A percentile compares a stretch with the other conserved stretches of the same genome.
These are phyloP conservation scores for Teunomyces kruisii DNA, from an alignment of 805 yeast species.

Conservation along the genomic window DNA sequence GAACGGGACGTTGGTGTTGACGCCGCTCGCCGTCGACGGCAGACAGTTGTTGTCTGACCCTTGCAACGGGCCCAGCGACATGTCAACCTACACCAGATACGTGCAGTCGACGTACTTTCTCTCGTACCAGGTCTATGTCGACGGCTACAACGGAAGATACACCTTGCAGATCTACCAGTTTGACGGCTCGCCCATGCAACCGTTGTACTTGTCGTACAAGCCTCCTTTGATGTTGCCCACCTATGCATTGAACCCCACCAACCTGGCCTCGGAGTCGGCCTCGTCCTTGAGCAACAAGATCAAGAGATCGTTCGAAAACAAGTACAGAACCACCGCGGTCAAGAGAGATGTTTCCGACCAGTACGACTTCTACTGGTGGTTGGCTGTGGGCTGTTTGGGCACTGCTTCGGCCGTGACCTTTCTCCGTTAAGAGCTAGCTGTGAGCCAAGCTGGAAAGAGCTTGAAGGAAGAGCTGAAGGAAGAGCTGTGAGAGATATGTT, in stretches of 20 bases:
- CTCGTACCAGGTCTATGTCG: slow-evolving; percentile 59
- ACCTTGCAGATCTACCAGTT: slow-evolving; percentile 70
- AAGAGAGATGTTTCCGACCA: slow-evolving; percentile 33
- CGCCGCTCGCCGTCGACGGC: slow-evolving; percentile 85
- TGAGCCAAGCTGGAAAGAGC: too few relatives aligned
- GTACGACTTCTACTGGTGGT: slow-evolving; percentile 57
- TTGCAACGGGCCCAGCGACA: slow-evolving; percentile 51
- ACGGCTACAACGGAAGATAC: slow-evolving; percentile 82
- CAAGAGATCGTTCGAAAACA: slow-evolving; percentile 76
- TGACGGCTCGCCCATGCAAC: slow-evolving; percentile 80
- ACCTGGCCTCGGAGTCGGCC: slow-evolving; percentile 35
- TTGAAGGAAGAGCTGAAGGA: too few relatives aligned
- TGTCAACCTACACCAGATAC: slow-evolving; percentile 69
- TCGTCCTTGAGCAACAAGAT: slow-evolving; percentile 42
- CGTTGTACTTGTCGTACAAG: slow-evolving; percentile 84
- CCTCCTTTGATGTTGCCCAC: slow-evolving; percentile 98
- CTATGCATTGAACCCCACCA: slow-evolving; percentile 82
- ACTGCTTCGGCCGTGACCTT: slow-evolving; percentile 37
- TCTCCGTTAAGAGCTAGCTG: slow-evolving; percentile 8
- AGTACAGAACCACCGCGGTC: slow-evolving; percentile 73
- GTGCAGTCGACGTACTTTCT: slow-evolving; percentile 62
- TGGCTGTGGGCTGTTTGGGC: slow-evolving; percentile 46
- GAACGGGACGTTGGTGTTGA: slow-evolving; percentile 68
- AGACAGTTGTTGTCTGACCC: slow-evolving; percentile 89
- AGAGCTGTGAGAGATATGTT: too few relatives aligned